These are phyloP conservation scores for Tolypocladium guangdongense DNA, from an alignment of 2,329 filamentous ascomycete species.

Conservation along the genomic window DNA sequence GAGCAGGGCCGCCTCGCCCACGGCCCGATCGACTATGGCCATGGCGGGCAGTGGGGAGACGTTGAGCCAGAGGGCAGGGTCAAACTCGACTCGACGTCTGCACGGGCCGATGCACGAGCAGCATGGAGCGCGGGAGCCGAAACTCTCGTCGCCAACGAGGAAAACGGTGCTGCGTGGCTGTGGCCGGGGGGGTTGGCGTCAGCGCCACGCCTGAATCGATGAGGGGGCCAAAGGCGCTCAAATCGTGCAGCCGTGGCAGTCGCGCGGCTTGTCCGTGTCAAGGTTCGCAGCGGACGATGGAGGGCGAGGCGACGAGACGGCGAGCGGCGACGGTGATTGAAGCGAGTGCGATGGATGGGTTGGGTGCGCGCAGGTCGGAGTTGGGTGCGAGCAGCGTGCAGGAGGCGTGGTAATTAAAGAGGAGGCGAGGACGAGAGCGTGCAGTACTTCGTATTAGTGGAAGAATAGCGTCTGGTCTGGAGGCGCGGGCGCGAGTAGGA, in stretches of 20 bases:
- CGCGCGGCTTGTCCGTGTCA: background rate
- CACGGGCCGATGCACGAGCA: background rate
- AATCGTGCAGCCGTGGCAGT: background rate
- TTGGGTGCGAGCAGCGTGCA: constrained; percentile 3
- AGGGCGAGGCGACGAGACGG: background rate
- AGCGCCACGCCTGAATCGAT: background rate
- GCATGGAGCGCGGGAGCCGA: background rate
- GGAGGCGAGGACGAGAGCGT: constrained; percentile 3
- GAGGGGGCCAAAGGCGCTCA: background rate
- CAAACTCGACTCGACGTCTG: constrained; percentile 2
- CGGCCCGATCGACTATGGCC: constrained; percentile 24
- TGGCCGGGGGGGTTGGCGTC: background rate
- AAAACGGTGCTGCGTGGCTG: background rate
- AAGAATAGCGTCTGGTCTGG: background rate
- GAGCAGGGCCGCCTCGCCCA: constrained; percentile 24
- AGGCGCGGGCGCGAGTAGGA: background rate
- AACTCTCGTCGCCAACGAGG: background rate
- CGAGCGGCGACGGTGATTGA: constrained; percentile 1
- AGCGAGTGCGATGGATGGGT: background rate
- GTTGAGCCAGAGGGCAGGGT: background rate
- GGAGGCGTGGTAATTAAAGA: constrained; percentile 4
- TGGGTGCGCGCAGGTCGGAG: background rate
- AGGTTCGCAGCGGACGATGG: background rate
- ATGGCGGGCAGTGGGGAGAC: constrained; percentile 12
- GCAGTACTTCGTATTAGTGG: no score